Evolutionary conservation across 2,329 filamentous ascomycete genomes (phyloP).

Genomic region (Penicillium janthinellum): DNA sequence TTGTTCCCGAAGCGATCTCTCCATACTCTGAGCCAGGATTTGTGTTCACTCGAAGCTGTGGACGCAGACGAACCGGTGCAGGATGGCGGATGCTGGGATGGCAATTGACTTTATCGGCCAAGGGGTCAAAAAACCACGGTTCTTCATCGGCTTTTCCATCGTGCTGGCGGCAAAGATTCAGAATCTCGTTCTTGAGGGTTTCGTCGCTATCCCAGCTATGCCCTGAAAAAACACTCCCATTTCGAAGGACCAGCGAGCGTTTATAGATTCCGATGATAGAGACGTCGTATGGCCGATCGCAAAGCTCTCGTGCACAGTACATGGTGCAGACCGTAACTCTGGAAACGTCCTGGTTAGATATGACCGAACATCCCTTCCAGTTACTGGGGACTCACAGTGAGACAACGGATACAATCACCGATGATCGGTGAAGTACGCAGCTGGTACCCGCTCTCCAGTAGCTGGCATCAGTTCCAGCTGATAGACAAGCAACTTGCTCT

Average conservation of each 20-base stretch:
- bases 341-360: neutral
- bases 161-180: constrained; percentile 40
- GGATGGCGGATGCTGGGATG: constrained; percentile 38
- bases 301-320: constrained; percentile 43
- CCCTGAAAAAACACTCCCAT: constrained; percentile 36
- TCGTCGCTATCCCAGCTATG: constrained; percentile 42
- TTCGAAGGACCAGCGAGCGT: constrained; percentile 21
- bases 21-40: constrained; percentile 30
- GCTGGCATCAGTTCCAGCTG: constrained; percentile 24
- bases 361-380: neutral
- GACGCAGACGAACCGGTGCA: constrained; percentile 30
- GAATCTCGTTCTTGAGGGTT: constrained; percentile 40
- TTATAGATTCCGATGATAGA: constrained; percentile 41
- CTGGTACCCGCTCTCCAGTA: constrained; percentile 42
- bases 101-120: constrained; percentile 31
- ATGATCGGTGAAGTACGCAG: constrained; percentile 40
- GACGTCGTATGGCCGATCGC: constrained; percentile 41
- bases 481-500: constrained; percentile 38
- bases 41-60: constrained; percentile 36
- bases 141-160: constrained; percentile 34
- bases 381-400: constrained; percentile 34
- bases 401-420: constrained; percentile 37
- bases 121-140: constrained; percentile 25
- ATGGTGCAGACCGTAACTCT: constrained; percentile 41
- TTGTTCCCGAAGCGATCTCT: constrained; percentile 35